Base-by-base conservation (phyloP, 495 filamentous ascomycete species). In the Tirmania nivea region DNA sequence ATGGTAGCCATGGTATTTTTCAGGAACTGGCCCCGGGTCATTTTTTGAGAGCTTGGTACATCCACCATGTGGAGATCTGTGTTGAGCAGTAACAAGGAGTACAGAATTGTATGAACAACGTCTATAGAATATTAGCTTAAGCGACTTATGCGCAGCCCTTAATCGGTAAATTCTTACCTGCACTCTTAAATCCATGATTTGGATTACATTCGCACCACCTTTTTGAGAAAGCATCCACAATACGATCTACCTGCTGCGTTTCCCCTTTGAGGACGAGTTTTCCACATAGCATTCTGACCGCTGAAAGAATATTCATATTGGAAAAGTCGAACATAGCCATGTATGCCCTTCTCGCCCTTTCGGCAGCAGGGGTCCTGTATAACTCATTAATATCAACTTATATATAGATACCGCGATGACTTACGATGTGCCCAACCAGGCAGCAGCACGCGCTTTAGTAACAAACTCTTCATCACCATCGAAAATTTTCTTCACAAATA, bases 1-100 rank as follows among this genome's bases (percentile, higher is more conserved):
- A 96, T 80, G 3, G 89, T 94, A 6, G 85, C 81, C 74, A 95
- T 79, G 10, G 90, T 96, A 60, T 99, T 99, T 67, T 90, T 92
- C 63, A 96, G 76, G 64, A 94, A 99, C 62, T 95, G 87, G 58
- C 70, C 78, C 56, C 80, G 77, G 19, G 87, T 94, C 90, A 99
- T 99, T 70, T 92, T 93, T 63, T 84, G 78, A 16, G 62, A 64
- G 52, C 56, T 60, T 51, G 93, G 84, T 50, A 95, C 90, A 60
- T 95, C 88, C 53, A 88, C 87, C 56, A 94, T 68, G 61, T 99
- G 88, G 45, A 99, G 72, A 69, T 99, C 90, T 53, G 90, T 96
- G 62, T 99, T 99, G 52, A 99, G 73, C 34, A 99, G 72, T 52
- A 99, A 78, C 52, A 99, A 73, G 4, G 90, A 96, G 66, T 95